Base-by-base conservation (phyloP, 805 yeast genomes). In the Metschnikowia cerradonensis region DNA sequence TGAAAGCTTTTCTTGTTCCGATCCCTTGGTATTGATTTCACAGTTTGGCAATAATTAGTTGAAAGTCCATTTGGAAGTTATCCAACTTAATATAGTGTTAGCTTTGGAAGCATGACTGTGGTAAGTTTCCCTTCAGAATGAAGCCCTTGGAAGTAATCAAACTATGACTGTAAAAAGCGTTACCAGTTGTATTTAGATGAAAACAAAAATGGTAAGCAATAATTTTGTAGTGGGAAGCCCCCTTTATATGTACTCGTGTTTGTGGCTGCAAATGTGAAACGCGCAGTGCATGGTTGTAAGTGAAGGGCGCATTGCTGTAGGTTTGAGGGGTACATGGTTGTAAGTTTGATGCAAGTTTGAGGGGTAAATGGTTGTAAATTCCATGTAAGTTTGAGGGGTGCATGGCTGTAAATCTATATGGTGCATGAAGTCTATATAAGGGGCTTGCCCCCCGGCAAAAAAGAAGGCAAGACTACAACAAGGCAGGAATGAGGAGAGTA, bases 231-330 rank as follows among this genome's bases (percentile, higher is more conserved):
- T 13, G 40, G 30, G 8, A 20, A 8, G 10, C 23, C n/a, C 32
- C 3, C 26, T 42, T 33, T 42, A 42, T 32, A 42, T 42, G 2
- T 14, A 30, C 34, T 42, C 19, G 45, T 32, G 17, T 42, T 20
- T 32, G 45, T 42, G 45, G 37, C 32, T 31, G 36, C 45, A 15
- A 22, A 33, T n/a, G 30, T 42, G 45, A 42, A 42, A 42, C 45
- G 31, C 36, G 41, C 41, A 13, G 41, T 7, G 38, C 38, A 36
- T 36, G 22, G 7, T 38, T 20, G 15, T n/a, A 33, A 33, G 15
- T 33, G 8, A 33, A 22, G 23, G 23, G 23, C 23, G 23, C 23
- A 22, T 22, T 22, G 23, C 23, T 23, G 41, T 30, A 39, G 6
- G 32, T 23, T 26, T 8, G 36, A 35, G 38, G 38, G 38, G 41